Evolutionary conservation across 2,329 filamentous ascomycete genomes (phyloP), one percentile per base, ranked within the genome.

Genomic region (Ceratocystiopsis brevicomis): DNA sequence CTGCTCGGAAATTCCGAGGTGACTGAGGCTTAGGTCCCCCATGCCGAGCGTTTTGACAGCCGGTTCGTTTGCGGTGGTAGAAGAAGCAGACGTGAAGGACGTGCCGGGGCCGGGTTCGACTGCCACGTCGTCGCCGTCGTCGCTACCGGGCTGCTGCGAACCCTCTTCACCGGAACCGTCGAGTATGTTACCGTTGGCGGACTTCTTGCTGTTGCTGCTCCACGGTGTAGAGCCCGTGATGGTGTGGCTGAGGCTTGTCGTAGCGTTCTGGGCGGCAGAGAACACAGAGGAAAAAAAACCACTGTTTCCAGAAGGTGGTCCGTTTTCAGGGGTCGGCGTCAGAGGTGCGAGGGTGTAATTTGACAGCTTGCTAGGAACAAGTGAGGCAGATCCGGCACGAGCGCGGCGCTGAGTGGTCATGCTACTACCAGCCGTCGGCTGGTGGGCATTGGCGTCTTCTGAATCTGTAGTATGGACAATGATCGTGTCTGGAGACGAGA

Each of bases 221-320:
- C 63, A 63, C n/a, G 71, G 66, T 30, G 67, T 66, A 4, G 69
- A 71, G 56, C 76, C 87, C 40, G 75, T 73, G 39, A 95, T 78
- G 40, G 78, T 84, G 49, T 72, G 83, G 51, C 71, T 84, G 5
- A 87, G 59, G 16, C 74, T 77, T 50, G 66, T 85, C 14, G 87
- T 86, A 38, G 88, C 88, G 69, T 81, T 95, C 59, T 96, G 88
- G 16, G 90, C 90, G 39, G 81, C 88, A 37, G 85, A 88, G 50
- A 98, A 76, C 56, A 98, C 82, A 21, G 83, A 87, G 5, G 85
- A 93, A 61, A 98, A 96, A 64, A 98, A 96, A 1, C 86, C 78
- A 35, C 71, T 66, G 44, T 30, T 30, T 30, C 73, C 69, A 30
- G 71, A 74, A 54, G 50, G 66, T 42, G 59, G 54, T 52, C 78